Conservation (phyloP, 805 yeast species). For the Metschnikowia borealis region DNA sequence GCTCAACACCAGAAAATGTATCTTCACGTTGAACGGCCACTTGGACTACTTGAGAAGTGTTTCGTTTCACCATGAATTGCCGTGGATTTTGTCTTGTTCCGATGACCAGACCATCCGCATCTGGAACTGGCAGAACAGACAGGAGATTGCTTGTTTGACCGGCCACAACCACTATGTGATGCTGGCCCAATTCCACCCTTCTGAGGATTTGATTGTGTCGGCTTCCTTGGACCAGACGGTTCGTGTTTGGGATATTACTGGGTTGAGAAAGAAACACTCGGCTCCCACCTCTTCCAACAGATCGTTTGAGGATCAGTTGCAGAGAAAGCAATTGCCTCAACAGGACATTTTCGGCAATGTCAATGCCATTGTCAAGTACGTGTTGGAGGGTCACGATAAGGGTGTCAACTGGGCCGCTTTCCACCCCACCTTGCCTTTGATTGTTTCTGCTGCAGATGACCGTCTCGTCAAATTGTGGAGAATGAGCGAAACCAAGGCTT, state of each 20-base stretch:
- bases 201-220: constrained; percentile 89
- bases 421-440: constrained; percentile 93
- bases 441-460: constrained; percentile 95
- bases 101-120: constrained; percentile 98
- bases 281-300: constrained; percentile 58
- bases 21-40: constrained; percentile 90
- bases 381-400: constrained; percentile 95
- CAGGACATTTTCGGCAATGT: constrained; percentile 93
- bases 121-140: constrained; percentile 99
- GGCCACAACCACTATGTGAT: constrained; percentile 98
- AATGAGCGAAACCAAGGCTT: constrained; percentile 95
- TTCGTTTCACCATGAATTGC: constrained; percentile 90
- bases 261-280: constrained; percentile 89
- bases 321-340: constrained; percentile 65
- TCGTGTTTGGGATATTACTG: constrained; percentile 97
- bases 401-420: constrained; percentile 99
- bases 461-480: constrained; percentile 95
- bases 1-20: constrained; percentile 80
- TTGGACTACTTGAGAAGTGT: constrained; percentile 94
- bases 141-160: constrained; percentile 93
- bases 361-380: constrained; percentile 92
- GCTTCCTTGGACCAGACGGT: constrained; percentile 98
- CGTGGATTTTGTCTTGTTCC: constrained; percentile 94
- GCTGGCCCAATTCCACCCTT: constrained; percentile 97
- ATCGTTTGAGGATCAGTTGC: constrained; percentile 56